Evolutionary conservation across 169 alveolate genomes (phyloP).

Genomic region (Cryptosporidium meleagridis): DNA sequence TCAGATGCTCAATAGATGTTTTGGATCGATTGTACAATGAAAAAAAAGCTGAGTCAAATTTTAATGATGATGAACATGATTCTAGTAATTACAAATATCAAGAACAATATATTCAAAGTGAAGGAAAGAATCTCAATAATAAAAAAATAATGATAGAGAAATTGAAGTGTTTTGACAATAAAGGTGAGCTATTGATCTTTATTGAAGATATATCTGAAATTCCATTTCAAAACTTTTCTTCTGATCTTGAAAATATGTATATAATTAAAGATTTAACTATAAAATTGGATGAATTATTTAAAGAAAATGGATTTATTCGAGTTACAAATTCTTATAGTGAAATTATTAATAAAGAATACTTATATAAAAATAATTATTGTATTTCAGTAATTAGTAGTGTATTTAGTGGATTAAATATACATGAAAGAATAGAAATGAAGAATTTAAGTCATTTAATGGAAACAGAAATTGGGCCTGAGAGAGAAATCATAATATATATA

Average conservation of each 20-base stretch:
- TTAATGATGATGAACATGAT: background rate
- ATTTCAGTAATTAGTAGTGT: conserved; percentile 21
- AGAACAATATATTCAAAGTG: background rate
- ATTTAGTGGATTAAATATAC: background rate
- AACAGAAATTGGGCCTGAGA: background rate
- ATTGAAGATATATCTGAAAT: conserved; percentile 3
- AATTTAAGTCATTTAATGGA: background rate
- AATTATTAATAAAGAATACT: background rate
- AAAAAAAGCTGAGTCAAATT: background rate
- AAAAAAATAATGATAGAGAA: background rate
- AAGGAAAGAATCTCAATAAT: background rate
- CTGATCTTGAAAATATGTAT: background rate
- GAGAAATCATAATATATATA: conserved; percentile 6
- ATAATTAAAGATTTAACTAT: conserved; percentile 12
- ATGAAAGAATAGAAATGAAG: background rate
- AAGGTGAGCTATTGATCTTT: conserved; percentile 4
- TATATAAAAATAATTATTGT: background rate
- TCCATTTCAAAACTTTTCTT: background rate
- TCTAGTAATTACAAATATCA: no score
- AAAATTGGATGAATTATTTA: conserved; percentile 10
- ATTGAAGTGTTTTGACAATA: background rate
- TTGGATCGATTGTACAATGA: conserved; percentile 14
- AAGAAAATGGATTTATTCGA: conserved; percentile 18
- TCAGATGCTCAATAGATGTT: conserved; percentile 24
- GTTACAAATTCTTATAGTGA: background rate